Conservation (phyloP, 1,284 basidiomycete species). For the Cryptococcus sp. region DNA sequence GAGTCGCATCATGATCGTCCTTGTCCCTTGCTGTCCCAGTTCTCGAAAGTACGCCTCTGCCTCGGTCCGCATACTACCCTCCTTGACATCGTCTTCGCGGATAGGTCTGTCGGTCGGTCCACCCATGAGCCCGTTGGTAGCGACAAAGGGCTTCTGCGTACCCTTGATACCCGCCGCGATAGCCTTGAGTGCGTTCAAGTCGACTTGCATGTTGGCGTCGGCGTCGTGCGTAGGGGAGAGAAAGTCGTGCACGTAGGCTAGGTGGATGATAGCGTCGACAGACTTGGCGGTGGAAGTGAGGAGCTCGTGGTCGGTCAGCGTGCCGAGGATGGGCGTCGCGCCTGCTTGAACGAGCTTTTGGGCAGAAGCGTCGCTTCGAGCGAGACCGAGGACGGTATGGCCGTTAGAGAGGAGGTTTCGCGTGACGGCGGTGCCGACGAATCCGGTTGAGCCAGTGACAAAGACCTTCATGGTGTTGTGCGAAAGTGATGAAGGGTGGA, state of each 20-base stretch:
- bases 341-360: constrained; percentile 9
- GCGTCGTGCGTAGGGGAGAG: background rate
- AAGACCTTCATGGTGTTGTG: constrained; percentile 21
- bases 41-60: constrained; percentile 6
- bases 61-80: background rate
- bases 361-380: constrained; percentile 10
- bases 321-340: constrained; percentile 7
- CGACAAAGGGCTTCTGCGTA: constrained; percentile 22
- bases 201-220: background rate
- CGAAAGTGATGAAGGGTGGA: background rate
- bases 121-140: constrained; percentile 8
- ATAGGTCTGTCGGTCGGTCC: background rate
- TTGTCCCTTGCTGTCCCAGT: constrained; percentile 11
- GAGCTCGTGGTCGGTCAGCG: constrained; percentile 8
- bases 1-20: constrained; percentile 18
- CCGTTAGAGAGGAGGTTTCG: constrained; percentile 14
- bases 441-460: constrained; percentile 23
- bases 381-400: constrained; percentile 20
- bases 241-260: constrained; percentile 7
- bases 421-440: constrained; percentile 16
- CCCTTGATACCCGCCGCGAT: constrained; percentile 18
- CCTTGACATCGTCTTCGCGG: background rate
- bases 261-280: constrained; percentile 22
- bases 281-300: constrained; percentile 11
- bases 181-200: constrained; percentile 14